phyloP scores from a whole-genome alignment of 2,329 filamentous ascomycete genomes.

The Exophiala oligosperma region DNA sequence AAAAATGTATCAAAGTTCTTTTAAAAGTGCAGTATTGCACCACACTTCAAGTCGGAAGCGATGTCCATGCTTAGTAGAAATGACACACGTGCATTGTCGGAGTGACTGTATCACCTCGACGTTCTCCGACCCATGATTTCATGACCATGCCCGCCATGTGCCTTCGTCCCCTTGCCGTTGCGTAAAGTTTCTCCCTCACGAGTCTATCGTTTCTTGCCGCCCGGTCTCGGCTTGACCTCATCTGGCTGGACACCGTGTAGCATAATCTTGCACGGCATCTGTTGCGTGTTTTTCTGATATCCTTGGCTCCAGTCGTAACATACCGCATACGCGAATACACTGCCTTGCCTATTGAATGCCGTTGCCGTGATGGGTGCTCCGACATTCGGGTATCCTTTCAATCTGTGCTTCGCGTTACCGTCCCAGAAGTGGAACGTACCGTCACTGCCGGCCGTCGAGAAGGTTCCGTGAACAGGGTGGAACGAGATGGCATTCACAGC shows the following conservation, averaged over 20 bases:
- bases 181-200: not conserved
- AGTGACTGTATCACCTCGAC: too few relatives aligned
- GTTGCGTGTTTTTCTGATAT: conserved; percentile 77
- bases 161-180: not conserved
- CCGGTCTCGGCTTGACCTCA: conserved; percentile 60
- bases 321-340: conserved; percentile 83
- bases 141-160: too few relatives aligned
- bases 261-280: conserved; percentile 74
- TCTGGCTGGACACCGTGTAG: conserved; percentile 72
- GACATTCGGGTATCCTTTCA: conserved; percentile 84
- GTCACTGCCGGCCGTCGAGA: conserved; percentile 92
- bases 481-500: conserved; percentile 97
- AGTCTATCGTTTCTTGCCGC: conserved; percentile 38
- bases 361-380: conserved; percentile 87
- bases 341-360: conserved; percentile 84
- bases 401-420: conserved; percentile 82
- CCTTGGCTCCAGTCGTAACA: conserved; percentile 99
- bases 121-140: too few relatives aligned
- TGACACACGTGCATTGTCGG: not conserved
- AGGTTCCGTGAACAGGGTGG: conserved; percentile 96
- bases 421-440: conserved; percentile 83
- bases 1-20: not conserved
- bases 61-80: too few relatives aligned
- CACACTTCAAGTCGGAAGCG: too few relatives aligned
- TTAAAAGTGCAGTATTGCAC: too few relatives aligned